These are phyloP conservation scores for Ceratobasidium sp. DNA, from an alignment of 1,284 basidiomycete genomes.

Conservation along the genomic window DNA sequence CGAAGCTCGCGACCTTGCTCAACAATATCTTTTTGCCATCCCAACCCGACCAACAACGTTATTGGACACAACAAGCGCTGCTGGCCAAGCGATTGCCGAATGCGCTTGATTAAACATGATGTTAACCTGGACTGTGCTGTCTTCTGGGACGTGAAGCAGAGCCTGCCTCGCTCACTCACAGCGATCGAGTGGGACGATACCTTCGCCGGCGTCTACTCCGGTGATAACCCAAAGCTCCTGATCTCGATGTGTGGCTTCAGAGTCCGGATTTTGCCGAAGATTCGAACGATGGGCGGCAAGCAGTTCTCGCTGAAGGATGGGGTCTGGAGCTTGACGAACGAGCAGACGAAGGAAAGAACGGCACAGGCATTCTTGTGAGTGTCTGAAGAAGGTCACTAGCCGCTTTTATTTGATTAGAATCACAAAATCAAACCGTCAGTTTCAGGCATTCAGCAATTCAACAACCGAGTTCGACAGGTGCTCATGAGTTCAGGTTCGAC, in stretches of 20 bases:
- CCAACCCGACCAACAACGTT: slow-evolving; percentile 98
- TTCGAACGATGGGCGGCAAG: slow-evolving; percentile 92
- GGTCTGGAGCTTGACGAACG: slow-evolving; percentile 96
- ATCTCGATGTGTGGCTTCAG: slow-evolving; percentile 99
- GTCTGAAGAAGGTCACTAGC: slow-evolving; percentile 82
- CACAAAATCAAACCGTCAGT: slow-evolving; percentile 38
- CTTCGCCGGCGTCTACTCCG: slow-evolving; percentile 95
- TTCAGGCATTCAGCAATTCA: slow-evolving; percentile 90
- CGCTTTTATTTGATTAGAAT: neutral
- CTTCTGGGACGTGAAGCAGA: slow-evolving; percentile 99
- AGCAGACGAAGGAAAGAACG: slow-evolving; percentile 96
- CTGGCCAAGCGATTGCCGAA: slow-evolving; percentile 98
- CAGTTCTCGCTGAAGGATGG: slow-evolving; percentile 96
- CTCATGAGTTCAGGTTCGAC: slow-evolving; percentile 99
- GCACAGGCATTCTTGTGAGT: slow-evolving; percentile 98
- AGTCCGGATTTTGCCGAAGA: slow-evolving; percentile 95
- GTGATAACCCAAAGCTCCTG: slow-evolving; percentile 95
- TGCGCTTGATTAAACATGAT: slow-evolving; percentile 99
- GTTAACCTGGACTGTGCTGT: slow-evolving; percentile 98
- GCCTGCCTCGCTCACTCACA: slow-evolving; percentile 91
- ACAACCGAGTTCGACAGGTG: slow-evolving; percentile 95
- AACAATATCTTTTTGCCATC: slow-evolving; percentile 94
- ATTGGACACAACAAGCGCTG: slow-evolving; percentile 99
- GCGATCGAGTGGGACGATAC: slow-evolving; percentile 99
- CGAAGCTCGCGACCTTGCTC: slow-evolving; percentile 96